Evolutionary conservation across 331 rosid species (phyloP), one percentile per base, ranked within the genome.

Genomic region (Malus hybrid): DNA sequence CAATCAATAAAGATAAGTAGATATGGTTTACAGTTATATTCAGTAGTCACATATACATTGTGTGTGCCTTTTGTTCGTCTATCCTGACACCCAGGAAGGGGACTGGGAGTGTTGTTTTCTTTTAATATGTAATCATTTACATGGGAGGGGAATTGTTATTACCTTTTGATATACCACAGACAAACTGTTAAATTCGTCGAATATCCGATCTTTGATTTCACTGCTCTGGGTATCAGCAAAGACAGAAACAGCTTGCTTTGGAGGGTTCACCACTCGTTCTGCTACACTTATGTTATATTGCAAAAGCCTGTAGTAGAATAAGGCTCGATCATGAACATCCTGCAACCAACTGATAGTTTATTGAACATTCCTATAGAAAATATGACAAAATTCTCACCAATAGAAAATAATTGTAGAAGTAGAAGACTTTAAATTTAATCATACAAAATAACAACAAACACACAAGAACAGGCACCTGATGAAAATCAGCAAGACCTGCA

Each of bases 211-310:
- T 85, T 90, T 95, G 83, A 95, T 83, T 86, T 95, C 99, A 64
- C 97, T 95, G 91, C 92, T 95, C 79, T 92, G 99, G 59, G 97
- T 89, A 80, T 95, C 97, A 63, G 99, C 97, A 85, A 95, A 95
- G 63, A 95, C 99, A 12, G 99, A 95, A 81, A 95, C 97, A 56
- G 97, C 99, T 89, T 92, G 99, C 86, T 95, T 95, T 74, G 99
- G 93, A 74, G 99, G 99, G 84, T 90, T 89, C 48, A 95, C 99
- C 76, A 92, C 96, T 65, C 73, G 88, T 80, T 95, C 91, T 66
- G 97, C 99, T 54, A 88, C 92, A 19, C 92, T 81, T 71, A 82
- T 90, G 19, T 92, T 78, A 78, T 89, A 80, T 76, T 88, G 93
- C 86, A 95, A 83, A 85, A 95, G 93, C 91, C 99, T 90, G 89